Percentiles rank a stretch among this genome's conserved stretches.
Evolutionary conservation across 306 rosid species (phyloP).

Genomic region (Gillenia trifoliata): DNA sequence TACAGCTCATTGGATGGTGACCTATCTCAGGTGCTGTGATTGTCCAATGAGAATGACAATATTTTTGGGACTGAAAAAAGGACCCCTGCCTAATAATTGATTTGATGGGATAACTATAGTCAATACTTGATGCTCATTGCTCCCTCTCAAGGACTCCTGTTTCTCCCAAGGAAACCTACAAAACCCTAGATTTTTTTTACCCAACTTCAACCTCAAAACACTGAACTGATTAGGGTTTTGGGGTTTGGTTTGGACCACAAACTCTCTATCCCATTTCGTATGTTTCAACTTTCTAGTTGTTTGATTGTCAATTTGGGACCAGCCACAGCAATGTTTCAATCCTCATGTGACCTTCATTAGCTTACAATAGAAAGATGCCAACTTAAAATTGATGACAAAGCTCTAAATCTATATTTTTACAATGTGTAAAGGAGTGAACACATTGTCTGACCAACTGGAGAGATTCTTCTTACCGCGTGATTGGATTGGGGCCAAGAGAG

Average conservation of each 20-base stretch:
- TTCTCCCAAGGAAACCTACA: conserved; percentile 55
- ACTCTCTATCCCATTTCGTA: not conserved
- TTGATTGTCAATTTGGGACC: not conserved
- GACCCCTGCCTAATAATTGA: conserved; percentile 12
- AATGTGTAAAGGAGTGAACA: not conserved
- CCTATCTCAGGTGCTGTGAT: conserved; percentile 26
- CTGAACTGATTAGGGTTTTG: not conserved
- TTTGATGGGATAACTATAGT: conserved; percentile 11
- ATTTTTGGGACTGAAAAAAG: not conserved
- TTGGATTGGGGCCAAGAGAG: not conserved
- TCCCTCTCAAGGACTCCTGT: conserved; percentile 52
- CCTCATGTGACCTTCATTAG: not conserved
- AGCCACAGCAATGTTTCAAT: not conserved
- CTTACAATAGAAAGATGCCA: not conserved
- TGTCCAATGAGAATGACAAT: conserved; percentile 15
- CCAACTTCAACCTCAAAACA: not conserved
- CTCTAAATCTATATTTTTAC: not conserved
- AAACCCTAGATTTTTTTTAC: not conserved
- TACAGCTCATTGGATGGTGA: conserved; percentile 17
- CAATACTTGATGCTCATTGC: conserved; percentile 22
- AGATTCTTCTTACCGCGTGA: not conserved
- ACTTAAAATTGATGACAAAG: not conserved
- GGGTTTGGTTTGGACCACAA: not conserved
- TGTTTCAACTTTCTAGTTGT: not conserved
- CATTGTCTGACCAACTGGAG: not conserved